Evolutionary conservation across 2,329 filamentous ascomycete genomes (phyloP), one percentile per base, ranked within the genome.

Genomic region (Endocalyx cinctus): DNA sequence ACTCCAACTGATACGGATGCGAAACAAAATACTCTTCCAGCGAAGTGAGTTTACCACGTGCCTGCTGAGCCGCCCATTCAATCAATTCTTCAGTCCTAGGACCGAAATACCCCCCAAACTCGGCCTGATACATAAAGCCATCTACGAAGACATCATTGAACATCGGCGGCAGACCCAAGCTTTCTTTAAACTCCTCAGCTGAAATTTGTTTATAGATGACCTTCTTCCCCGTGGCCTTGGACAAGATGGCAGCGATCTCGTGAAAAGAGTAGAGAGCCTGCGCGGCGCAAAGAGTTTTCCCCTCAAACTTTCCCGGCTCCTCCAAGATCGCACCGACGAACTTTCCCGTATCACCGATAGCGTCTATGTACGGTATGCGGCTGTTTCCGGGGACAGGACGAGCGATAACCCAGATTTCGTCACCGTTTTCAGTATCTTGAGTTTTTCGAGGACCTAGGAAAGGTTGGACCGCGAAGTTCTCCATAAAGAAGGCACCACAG

Each of bases 261-360:
- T 57, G 44, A 6, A 61, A 46, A 5, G 56, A 46, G 34, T 58
- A 57, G 4, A 66, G 38, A 57, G 56, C 55, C 12, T 54, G 48
- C 0, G 70, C 69, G 0, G 59, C 72, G 13, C 60, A 55, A 18
- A 77, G 56, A 4, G 50, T 59, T 41, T 63, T 63, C 11, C 66
- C 67, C 2, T 62, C 52, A 15, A 64, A 64, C 29, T 58, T 57
- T 0, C 66, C 64, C 0, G 64, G 63, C 11, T 70, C 49, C 1
- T 56, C 58, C 0, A 70, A 54, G 15, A 70, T 62, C 6, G 60
- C 54, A 3, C 49, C 59, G 6, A 65, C 41, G 35, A 54, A 69
- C 30, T 63, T 62, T 7, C 70, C 71, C 1, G 62, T 65, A 36
- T 74, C 68, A 0, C 45, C 47, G 2, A 51, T 54, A 12, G 60